Evolutionary conservation across 805 yeast genomes (phyloP), one percentile per base, ranked within the genome.

Genomic region (Clavispora asparagi): DNA sequence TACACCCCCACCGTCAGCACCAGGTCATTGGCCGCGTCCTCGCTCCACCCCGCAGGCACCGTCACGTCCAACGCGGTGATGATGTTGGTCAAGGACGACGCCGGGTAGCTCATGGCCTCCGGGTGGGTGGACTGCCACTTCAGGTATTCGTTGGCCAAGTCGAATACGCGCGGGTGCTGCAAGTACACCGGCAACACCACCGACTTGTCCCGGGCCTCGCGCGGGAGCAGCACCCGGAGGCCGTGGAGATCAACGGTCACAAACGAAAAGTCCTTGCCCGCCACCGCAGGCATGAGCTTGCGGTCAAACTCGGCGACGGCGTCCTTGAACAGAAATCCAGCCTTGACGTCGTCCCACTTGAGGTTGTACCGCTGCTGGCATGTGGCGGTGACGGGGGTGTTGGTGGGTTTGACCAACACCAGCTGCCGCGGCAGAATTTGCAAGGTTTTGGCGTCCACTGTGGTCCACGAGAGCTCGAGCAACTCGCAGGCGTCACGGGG

Each of bases 151-250:
- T 77, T 78, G 59, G 78, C 76, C 50, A 90, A 66, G 63, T 88
- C 96, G 64, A 87, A 89, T 23, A 85, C 76, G 39, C 82, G 73
- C 3, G 96, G 86, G 53, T 83, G 83, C 61, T 83, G 87, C 48
- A 91, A 66, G 60, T 84, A 87, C 5, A 78, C 72, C 0, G 96
- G 96, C 46, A 90, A 72, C 5, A 73, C 76, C 47, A 85, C 82
- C 10, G 79, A 76, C 60, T 85, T 81, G 59, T 87, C 95, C 36
- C 88, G 73, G 7, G 95, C 87, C 61, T 89, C 95, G 41, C 95
- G 75, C 11, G 86, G 85, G 31, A 91, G 67, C 58, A 83, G 85
- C 41, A 91, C 91, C 49, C 90, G 75, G 41, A 90, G 68, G 56
- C 83, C 83, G 83, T 85, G 82, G 10, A 84, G 73, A 57, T 81